These are phyloP conservation scores for Onygenales sp. DNA, from an alignment of 2,329 filamentous ascomycete species.

Conservation along the genomic window DNA sequence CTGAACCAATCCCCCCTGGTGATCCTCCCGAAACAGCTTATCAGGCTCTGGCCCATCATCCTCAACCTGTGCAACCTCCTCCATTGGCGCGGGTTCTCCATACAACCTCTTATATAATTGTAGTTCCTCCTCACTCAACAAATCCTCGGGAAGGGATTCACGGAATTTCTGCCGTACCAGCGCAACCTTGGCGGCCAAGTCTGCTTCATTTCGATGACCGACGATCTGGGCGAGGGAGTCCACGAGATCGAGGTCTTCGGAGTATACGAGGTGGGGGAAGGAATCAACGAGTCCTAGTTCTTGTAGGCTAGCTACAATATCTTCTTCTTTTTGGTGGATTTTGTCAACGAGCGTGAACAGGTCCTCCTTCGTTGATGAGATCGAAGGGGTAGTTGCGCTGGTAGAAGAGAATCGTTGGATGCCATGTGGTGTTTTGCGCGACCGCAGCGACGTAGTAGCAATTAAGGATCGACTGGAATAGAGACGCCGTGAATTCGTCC, in stretches of 20 bases:
- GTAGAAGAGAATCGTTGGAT: conserved; percentile 4
- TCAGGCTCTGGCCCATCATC: conserved; percentile 21
- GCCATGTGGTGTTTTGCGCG: neutral
- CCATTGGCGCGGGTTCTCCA: conserved; percentile 52
- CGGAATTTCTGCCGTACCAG: conserved; percentile 66
- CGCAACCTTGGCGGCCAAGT: conserved; percentile 44
- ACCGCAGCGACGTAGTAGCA: neutral
- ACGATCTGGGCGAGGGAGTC: conserved; percentile 21
- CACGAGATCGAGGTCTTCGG: conserved; percentile 18
- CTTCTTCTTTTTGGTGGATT: conserved; percentile 26
- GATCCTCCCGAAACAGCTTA: conserved; percentile 28
- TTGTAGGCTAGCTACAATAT: conserved; percentile 25
- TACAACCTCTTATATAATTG: conserved; percentile 71
- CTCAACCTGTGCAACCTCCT: conserved; percentile 20
- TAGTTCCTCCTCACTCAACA: conserved; percentile 62
- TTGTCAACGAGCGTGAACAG: conserved; percentile 28
- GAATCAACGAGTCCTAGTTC: conserved; percentile 24
- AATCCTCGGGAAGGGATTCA: conserved; percentile 62
- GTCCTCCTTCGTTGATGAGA: conserved; percentile 19
- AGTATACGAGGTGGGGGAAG: conserved; percentile 15
- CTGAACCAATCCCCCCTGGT: conserved; percentile 28
- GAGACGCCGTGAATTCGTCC: neutral
- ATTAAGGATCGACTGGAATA: neutral
- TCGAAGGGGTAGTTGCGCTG: neutral
- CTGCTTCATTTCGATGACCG: conserved; percentile 22